Conservation (phyloP, 257 asterid genomes). For the Rauvolfia tetraphylla region DNA sequence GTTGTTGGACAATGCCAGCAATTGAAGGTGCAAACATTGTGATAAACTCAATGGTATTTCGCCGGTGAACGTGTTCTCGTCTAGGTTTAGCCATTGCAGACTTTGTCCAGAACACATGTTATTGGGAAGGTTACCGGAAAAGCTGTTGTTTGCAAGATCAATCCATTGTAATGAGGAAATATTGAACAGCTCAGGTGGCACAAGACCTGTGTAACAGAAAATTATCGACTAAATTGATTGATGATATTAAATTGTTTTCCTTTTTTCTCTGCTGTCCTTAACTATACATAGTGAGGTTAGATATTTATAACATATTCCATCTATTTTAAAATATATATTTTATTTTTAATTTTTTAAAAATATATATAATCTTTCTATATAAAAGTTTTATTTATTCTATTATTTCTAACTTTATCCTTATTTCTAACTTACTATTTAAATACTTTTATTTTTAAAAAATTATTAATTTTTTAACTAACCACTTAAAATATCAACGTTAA, state of each 20-base stretch:
- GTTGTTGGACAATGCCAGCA: background rate
- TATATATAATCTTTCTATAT: no score
- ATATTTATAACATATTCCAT: no score
- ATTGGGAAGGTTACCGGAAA: slow-evolving; percentile 15
- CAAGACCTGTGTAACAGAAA: background rate
- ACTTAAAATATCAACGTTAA: no score
- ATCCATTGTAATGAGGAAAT: slow-evolving; percentile 11
- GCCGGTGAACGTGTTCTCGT: slow-evolving; percentile 18
- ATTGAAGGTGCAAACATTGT: background rate
- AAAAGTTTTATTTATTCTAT: no score
- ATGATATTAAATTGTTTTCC: slow-evolving; percentile 12
- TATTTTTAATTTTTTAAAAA: no score
- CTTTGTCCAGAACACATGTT: slow-evolving; percentile 12
- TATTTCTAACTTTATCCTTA: no score
- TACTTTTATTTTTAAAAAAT: no score
- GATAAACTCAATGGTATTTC: background rate
- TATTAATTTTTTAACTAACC: no score
- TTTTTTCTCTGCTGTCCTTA: slow-evolving; percentile 20
- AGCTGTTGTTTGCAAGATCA: background rate
- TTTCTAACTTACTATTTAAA: no score
- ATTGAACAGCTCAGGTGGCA: slow-evolving; percentile 16
- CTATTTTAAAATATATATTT: no score
- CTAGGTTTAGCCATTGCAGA: slow-evolving; percentile 6
- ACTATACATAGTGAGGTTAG: no score
- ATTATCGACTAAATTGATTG: no score